Conservation (phyloP, 2,329 filamentous ascomycete genomes). For the Aspergillus sp. region DNA sequence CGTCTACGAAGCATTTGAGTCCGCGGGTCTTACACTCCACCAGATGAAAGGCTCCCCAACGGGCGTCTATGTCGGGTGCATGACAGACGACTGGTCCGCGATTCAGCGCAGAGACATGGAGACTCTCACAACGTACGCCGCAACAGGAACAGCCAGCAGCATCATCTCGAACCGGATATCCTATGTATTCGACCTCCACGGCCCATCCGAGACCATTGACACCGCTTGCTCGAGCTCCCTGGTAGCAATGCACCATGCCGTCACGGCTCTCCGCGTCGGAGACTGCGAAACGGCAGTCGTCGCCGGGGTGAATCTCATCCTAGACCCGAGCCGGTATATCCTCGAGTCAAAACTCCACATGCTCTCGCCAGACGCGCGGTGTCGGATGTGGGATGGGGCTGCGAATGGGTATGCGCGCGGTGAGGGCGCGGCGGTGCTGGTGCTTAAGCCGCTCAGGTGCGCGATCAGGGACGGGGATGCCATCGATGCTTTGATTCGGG, state of each 20-base stretch:
- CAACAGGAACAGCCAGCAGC: neutral
- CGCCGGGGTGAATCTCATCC: slow-evolving; percentile 24
- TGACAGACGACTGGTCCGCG: neutral
- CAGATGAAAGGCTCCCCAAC: neutral
- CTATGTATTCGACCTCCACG: slow-evolving; percentile 38
- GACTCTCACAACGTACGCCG: neutral
- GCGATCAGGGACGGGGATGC: neutral
- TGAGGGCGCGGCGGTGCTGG: neutral
- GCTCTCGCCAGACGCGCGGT: slow-evolving; percentile 30
- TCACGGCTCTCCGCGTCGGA: slow-evolving; percentile 16
- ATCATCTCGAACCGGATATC: slow-evolving; percentile 25
- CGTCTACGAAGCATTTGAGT: slow-evolving; percentile 24
- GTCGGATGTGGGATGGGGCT: neutral
- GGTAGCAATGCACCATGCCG: slow-evolving; percentile 41
- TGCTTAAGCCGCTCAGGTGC: neutral
- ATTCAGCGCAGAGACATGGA: neutral
- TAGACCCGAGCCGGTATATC: slow-evolving; percentile 9
- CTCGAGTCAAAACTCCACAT: slow-evolving; percentile 30
- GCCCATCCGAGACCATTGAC: slow-evolving; percentile 29
- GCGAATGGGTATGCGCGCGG: slow-evolving; percentile 8
- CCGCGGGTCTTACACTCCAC: slow-evolving; percentile 12
- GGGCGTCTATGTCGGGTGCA: neutral
- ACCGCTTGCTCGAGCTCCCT: slow-evolving; percentile 42
- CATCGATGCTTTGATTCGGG: neutral
- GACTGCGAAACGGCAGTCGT: slow-evolving; percentile 24